phyloP scores from a whole-genome alignment of 257 asterid genomes.

The Solanum tarapatanum region DNA sequence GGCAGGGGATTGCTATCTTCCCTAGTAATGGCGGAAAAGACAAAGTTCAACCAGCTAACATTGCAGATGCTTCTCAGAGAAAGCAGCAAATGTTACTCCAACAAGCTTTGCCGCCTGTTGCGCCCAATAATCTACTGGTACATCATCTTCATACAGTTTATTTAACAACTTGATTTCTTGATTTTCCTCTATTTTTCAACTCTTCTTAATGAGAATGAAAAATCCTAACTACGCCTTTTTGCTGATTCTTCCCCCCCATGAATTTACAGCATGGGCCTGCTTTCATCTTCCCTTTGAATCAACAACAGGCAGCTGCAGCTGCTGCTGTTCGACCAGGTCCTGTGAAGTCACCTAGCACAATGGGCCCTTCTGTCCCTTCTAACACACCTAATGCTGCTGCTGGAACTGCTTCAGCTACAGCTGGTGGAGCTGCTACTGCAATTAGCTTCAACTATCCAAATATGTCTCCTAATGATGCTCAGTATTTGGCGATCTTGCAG shows the following conservation, averaged over 20 bases:
- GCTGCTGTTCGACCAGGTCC: constrained; percentile 33
- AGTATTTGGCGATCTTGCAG: constrained; percentile 74
- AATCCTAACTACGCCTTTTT: neutral
- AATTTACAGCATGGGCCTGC: constrained; percentile 58
- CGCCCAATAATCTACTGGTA: constrained; percentile 69
- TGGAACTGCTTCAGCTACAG: constrained; percentile 14
- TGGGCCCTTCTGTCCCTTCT: constrained; percentile 17
- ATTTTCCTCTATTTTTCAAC: neutral
- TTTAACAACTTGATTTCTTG: neutral
- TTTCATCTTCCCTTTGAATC: constrained; percentile 77
- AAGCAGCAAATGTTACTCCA: constrained; percentile 76
- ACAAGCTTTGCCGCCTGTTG: constrained; percentile 73
- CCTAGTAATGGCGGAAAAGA: constrained; percentile 49
- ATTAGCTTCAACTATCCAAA: constrained; percentile 81
- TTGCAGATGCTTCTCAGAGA: constrained; percentile 50
- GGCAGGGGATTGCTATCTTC: constrained; percentile 26
- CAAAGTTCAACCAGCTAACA: constrained; percentile 33
- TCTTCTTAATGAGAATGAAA: neutral
- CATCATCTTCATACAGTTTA: neutral
- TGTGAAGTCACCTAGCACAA: constrained; percentile 12
- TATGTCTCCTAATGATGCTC: constrained; percentile 64
- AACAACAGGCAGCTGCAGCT: constrained; percentile 66
- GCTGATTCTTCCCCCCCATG: neutral
- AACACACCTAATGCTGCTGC: constrained; percentile 24
- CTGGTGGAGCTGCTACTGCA: constrained; percentile 33